Evolutionary conservation across 1,139 yeast genomes (phyloP).

Genomic region (Taphrina betulina): DNA sequence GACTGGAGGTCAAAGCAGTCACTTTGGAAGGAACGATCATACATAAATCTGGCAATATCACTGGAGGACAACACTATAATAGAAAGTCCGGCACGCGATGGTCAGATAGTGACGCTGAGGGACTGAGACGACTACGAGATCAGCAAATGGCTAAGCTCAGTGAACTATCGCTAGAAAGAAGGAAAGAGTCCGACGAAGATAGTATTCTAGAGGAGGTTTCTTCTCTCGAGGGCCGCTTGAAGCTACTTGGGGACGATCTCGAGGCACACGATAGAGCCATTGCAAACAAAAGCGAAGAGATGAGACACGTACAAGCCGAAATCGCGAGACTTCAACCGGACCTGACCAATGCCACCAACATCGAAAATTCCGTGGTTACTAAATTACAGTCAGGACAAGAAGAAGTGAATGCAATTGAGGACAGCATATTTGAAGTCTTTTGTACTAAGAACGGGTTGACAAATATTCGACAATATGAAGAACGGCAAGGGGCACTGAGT

Average conservation of each 20-base stretch:
- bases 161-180: constrained; percentile 52
- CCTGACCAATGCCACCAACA: constrained; percentile 37
- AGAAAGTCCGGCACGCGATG: constrained; percentile 50
- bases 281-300: constrained; percentile 57
- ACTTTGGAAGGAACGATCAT: constrained; percentile 82
- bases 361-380: constrained; percentile 1
- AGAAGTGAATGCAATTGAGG: constrained; percentile 40
- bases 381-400: constrained; percentile 35
- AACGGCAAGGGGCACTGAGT: constrained; percentile 60
- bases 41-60: constrained; percentile 84
- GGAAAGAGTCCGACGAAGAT: constrained; percentile 61
- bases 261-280: constrained; percentile 40
- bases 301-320: constrained; percentile 51
- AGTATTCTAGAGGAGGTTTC: constrained; percentile 57
- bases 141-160: constrained; percentile 57
- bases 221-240: constrained; percentile 56
- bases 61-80: constrained; percentile 62
- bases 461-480: constrained; percentile 64
- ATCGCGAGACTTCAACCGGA: constrained; percentile 46
- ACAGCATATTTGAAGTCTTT: constrained; percentile 53
- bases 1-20: constrained; percentile 66
- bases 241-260: constrained; percentile 55
- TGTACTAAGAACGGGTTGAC: constrained; percentile 54
- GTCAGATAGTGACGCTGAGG: constrained; percentile 70
- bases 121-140: constrained; percentile 59